A percentile compares a stretch with the other conserved stretches of the same genome.
These are phyloP conservation scores for Telfairia occidentalis DNA, from an alignment of 331 rosid species.

Conservation along the genomic window DNA sequence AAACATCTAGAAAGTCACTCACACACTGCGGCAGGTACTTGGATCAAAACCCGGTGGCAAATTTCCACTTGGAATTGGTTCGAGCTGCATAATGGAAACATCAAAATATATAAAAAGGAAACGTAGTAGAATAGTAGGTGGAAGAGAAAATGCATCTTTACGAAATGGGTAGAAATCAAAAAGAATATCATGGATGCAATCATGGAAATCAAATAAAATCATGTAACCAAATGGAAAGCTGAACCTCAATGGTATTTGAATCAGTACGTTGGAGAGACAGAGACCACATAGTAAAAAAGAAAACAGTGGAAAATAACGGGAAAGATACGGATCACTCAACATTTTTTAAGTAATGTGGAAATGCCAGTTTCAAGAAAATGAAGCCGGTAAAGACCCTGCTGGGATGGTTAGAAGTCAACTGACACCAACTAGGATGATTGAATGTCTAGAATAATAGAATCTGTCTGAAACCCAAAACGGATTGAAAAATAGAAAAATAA, in stretches of 20 bases:
- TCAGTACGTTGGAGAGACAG: neutral
- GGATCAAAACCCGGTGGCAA: constrained; percentile 99
- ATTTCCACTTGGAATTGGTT: constrained; percentile 99
- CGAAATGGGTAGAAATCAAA: neutral
- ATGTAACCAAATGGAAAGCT: neutral
- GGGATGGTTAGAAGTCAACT: neutral
- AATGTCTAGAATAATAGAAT: neutral
- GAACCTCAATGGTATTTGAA: neutral
- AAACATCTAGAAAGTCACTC: constrained; percentile 63
- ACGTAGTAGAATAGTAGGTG: constrained; percentile 8
- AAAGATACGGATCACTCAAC: neutral
- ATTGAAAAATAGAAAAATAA: neutral
- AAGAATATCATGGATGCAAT: neutral
- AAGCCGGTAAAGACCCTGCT: neutral
- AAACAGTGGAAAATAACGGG: neutral
- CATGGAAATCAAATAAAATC: neutral
- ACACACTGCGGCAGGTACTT: constrained; percentile 99
- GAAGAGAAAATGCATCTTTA: constrained; percentile 15
- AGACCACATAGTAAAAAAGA: neutral
- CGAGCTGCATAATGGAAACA: constrained; percentile 85
- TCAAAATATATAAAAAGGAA: constrained; percentile 21
- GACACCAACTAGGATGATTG: neutral
- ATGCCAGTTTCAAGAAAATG: neutral
- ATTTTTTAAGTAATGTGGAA: neutral
- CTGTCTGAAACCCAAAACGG: neutral